Base-by-base conservation (phyloP, 345 rosid species). In the Salix koriyanagi region DNA sequence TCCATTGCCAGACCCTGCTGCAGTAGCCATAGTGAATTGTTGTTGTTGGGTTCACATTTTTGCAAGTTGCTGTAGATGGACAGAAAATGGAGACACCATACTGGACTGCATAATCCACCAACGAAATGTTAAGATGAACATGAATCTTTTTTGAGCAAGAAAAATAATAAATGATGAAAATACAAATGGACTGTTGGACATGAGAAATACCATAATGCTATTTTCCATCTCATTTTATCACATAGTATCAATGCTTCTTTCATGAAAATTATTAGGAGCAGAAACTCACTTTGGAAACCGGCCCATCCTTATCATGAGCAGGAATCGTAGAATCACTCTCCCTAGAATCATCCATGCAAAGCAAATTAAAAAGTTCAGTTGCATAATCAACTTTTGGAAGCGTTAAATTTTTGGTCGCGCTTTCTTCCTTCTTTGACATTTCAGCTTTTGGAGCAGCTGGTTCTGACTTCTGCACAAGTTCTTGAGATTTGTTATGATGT, bases 11-110 rank as follows among this genome's bases (percentile, higher is more conserved):
- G 75, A 23, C 2, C 50, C 70, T 11, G 68, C 25, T n/a, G 70
- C 70, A 34, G 75, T 32, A 15, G 37, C 64, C 67, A 18, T 77
- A 44, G 34, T 5, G 14, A 77, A 52, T 42, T 46, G 64, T 21
- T 78, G 81, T 58, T 67, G 58, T n/a, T 66, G 81, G 44, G 76
- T 26, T 54, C 30, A 37, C 66, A 41, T 67, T 41, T 41, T 41
- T 42, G 90, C 91, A 71, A 91, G 84, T 82, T 91, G 97, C 75
- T 92, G 98, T 68, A 91, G 99, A 79, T 89, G 96, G n/a, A n/a
- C n/a, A n/a, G n/a, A n/a, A n/a, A n/a, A n/a, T n/a, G n/a, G n/a
- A n/a, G n/a, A n/a, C n/a, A n/a, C n/a, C n/a, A n/a, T n/a, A n/a
- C n/a, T n/a, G n/a, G 97, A 82, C 99, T 93, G 91, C 74, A 79